Evolutionary conservation across 2,329 filamentous ascomycete species (phyloP).

Genomic region (Colletotrichum navitas): DNA sequence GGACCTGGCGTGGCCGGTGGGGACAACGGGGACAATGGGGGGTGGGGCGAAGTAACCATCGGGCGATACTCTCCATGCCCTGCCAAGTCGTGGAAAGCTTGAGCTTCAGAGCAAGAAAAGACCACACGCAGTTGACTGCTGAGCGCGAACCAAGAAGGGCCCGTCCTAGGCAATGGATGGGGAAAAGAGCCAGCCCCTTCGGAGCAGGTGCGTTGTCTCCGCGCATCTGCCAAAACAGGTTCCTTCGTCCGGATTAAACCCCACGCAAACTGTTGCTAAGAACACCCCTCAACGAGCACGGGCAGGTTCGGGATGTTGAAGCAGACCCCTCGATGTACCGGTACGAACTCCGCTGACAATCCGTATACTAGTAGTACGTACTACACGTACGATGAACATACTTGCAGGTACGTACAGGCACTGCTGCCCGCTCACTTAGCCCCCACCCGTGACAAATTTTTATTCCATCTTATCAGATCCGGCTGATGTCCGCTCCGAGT

Average conservation of each 20-base stretch:
- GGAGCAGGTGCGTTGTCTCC: background rate
- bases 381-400: too few species aligned
- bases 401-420: too few species aligned
- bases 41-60: background rate
- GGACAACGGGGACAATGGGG: too few species aligned
- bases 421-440: background rate
- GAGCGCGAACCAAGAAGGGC: background rate
- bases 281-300: constrained; percentile 6
- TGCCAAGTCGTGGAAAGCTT: constrained; percentile 15
- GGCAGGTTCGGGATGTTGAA: constrained; percentile 6
- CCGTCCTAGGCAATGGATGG: constrained; percentile 6
- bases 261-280: constrained; percentile 16
- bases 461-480: constrained; percentile 40
- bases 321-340: constrained; percentile 1
- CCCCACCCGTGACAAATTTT: constrained; percentile 19
- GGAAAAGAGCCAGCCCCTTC: constrained; percentile 29
- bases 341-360: background rate
- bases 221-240: constrained; percentile 23
- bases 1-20: constrained; percentile 3
- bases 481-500: constrained; percentile 2
- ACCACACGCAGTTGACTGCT: background rate
- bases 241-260: constrained; percentile 27
- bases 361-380: too few species aligned
- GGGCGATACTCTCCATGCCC: background rate
- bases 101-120: background rate